These are phyloP conservation scores for Aureobasidium musti DNA, from an alignment of 2,329 filamentous ascomycete genomes.

Conservation along the genomic window DNA sequence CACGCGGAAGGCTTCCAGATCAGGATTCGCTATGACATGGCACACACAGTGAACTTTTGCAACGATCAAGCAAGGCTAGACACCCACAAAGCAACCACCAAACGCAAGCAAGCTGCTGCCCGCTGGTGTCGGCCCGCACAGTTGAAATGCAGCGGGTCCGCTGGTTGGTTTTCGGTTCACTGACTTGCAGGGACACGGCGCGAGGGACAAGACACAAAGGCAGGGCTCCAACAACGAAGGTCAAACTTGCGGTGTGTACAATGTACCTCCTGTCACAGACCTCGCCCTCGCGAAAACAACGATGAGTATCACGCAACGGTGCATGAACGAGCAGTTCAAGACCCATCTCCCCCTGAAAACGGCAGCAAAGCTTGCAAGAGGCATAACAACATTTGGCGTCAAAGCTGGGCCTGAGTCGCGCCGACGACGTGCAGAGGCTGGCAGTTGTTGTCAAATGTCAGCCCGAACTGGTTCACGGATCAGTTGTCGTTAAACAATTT, in stretches of 20 bases:
- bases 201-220: slow-evolving; percentile 14
- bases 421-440: slow-evolving; percentile 3
- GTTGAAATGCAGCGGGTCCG: slow-evolving; percentile 19
- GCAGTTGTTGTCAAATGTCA: slow-evolving; percentile 13
- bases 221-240: slow-evolving; percentile 11
- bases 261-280: not conserved
- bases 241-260: slow-evolving; percentile 17
- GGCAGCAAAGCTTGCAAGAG: slow-evolving; percentile 9
- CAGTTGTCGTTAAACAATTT: slow-evolving; percentile 13
- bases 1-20: not conserved
- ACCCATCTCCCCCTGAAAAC: slow-evolving; percentile 20
- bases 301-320: slow-evolving; percentile 16
- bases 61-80: slow-evolving; percentile 3
- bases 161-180: not conserved
- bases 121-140: slow-evolving; percentile 19
- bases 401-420: not conserved
- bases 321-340: slow-evolving; percentile 10
- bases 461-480: slow-evolving; percentile 18
- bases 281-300: not conserved
- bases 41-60: not conserved
- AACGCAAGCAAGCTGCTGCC: not conserved
- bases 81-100: not conserved
- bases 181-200: slow-evolving; percentile 7
- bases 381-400: not conserved
- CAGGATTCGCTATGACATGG: not conserved